A percentile compares a stretch with the other conserved stretches of the same genome.
These are phyloP conservation scores for Eucalyptus camaldulensis DNA, from an alignment of 345 rosid species.

Conservation along the genomic window DNA sequence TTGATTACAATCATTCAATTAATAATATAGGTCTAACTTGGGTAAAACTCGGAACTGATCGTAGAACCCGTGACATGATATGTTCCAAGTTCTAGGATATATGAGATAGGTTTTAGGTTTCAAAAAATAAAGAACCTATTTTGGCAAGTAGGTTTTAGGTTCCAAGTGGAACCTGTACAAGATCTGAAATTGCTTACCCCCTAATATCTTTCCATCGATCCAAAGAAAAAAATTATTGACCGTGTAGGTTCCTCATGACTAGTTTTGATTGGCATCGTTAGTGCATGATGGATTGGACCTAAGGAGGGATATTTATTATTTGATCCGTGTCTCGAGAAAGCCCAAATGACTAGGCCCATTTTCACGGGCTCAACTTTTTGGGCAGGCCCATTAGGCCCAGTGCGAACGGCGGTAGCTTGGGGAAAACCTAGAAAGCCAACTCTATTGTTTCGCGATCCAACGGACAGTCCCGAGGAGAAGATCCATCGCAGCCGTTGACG, in stretches of 20 bases:
- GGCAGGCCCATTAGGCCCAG: background rate
- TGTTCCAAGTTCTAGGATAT: no score
- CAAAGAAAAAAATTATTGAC: background rate
- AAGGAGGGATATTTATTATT: background rate
- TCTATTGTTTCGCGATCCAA: background rate
- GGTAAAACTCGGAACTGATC: background rate
- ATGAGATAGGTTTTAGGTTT: fast-evolving
- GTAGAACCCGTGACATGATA: fast-evolving
- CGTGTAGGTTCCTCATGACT: background rate
- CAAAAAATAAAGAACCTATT: no score
- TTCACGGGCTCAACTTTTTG: background rate
- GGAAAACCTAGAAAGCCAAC: background rate
- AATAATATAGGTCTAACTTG: no score
- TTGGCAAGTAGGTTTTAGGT: background rate
- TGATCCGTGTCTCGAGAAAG: background rate
- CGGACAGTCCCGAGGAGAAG: background rate
- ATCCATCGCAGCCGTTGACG: background rate
- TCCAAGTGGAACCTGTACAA: no score
- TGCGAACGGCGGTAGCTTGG: background rate
- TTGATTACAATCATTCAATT: fast-evolving
- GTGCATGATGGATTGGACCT: background rate
- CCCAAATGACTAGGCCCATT: background rate
- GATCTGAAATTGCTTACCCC: no score
- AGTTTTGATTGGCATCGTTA: background rate
- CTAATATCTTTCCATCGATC: background rate